These are phyloP conservation scores for Leccinum subgranulosum DNA, from an alignment of 768 basidiomycete species.

Conservation along the genomic window DNA sequence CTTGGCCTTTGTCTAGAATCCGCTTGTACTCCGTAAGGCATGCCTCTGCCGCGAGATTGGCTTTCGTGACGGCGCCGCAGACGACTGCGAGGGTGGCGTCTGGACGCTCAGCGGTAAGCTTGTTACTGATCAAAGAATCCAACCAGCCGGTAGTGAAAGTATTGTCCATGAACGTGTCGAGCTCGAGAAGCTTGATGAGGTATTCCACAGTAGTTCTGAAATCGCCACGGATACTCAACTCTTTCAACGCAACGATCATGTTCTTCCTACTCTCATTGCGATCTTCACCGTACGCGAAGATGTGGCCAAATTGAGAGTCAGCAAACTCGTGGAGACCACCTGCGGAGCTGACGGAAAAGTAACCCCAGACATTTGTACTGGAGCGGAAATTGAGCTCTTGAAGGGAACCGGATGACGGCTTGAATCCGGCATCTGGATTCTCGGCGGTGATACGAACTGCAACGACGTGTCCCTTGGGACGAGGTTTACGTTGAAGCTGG, in stretches of 20 bases:
- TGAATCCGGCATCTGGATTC: slow-evolving; percentile 99
- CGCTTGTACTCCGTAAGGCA: slow-evolving; percentile 94
- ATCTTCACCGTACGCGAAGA: slow-evolving; percentile 98
- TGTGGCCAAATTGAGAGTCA: slow-evolving; percentile 98
- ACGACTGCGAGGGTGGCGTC: slow-evolving; percentile 91
- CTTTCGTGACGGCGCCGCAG: slow-evolving; percentile 95
- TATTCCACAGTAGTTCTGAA: slow-evolving; percentile 99
- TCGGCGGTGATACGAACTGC: slow-evolving; percentile 99
- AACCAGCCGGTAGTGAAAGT: slow-evolving; percentile 99
- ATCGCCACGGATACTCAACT: slow-evolving; percentile 97
- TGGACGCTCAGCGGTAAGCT: slow-evolving; percentile 95
- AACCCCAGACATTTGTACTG: slow-evolving; percentile 99
- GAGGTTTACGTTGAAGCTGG: slow-evolving; percentile 89
- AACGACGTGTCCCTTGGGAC: slow-evolving; percentile 97
- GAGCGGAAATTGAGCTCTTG: slow-evolving; percentile 99
- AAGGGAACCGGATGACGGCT: slow-evolving; percentile 93
- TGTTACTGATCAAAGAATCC: slow-evolving; percentile 94
- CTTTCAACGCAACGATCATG: slow-evolving; percentile 99
- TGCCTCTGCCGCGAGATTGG: slow-evolving; percentile 83
- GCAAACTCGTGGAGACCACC: slow-evolving; percentile 99
- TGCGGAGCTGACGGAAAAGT: slow-evolving; percentile 94
- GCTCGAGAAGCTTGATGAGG: slow-evolving; percentile 94
- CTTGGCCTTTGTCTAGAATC: slow-evolving; percentile 96
- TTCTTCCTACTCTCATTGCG: slow-evolving; percentile 95
- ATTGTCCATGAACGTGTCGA: slow-evolving; percentile 95